Evolutionary conservation across 1,284 basidiomycete genomes (phyloP).

Genomic region (Moesziomyces globuligerus): DNA sequence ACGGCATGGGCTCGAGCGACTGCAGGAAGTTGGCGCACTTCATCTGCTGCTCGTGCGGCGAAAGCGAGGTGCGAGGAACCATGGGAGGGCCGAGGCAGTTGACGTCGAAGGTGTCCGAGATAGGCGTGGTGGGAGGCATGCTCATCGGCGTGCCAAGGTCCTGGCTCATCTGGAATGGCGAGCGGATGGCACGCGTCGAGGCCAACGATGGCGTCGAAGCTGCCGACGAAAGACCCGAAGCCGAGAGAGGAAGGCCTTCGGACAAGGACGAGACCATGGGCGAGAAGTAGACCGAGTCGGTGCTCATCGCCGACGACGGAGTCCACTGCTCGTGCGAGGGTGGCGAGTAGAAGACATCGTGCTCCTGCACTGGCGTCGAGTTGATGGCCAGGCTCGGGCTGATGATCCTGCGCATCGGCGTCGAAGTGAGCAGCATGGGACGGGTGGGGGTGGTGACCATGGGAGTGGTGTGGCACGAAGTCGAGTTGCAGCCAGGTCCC

Average conservation of each 20-base stretch:
- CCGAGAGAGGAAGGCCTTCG: constrained; percentile 23
- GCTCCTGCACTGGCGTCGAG: constrained; percentile 42
- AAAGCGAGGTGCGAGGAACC: constrained; percentile 34
- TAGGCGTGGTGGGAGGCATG: constrained; percentile 46
- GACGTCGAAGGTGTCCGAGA: constrained; percentile 45
- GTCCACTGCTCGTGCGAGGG: constrained; percentile 44
- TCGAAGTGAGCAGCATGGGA: constrained; percentile 37
- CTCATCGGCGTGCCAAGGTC: constrained; percentile 48
- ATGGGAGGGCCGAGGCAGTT: constrained; percentile 50
- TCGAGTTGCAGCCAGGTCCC: constrained; percentile 24
- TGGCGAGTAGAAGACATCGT: constrained; percentile 52
- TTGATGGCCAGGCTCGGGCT: constrained; percentile 49
- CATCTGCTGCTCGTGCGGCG: constrained; percentile 45
- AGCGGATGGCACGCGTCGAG: constrained; percentile 33
- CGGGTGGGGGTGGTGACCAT: constrained; percentile 40
- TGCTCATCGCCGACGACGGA: constrained; percentile 42
- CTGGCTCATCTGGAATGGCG: constrained; percentile 41
- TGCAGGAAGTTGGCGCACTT: constrained; percentile 51
- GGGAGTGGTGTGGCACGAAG: constrained; percentile 40
- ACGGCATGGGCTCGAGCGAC: constrained; percentile 46
- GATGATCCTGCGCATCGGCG: constrained; percentile 51
- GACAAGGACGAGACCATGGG: constrained; percentile 45
- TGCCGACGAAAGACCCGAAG: constrained; percentile 38
- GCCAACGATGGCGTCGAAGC: constrained; percentile 46
- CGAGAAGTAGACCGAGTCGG: constrained; percentile 46